phyloP scores from a whole-genome alignment of 352 stramenopile species.

The Aphanomyces invadans region DNA sequence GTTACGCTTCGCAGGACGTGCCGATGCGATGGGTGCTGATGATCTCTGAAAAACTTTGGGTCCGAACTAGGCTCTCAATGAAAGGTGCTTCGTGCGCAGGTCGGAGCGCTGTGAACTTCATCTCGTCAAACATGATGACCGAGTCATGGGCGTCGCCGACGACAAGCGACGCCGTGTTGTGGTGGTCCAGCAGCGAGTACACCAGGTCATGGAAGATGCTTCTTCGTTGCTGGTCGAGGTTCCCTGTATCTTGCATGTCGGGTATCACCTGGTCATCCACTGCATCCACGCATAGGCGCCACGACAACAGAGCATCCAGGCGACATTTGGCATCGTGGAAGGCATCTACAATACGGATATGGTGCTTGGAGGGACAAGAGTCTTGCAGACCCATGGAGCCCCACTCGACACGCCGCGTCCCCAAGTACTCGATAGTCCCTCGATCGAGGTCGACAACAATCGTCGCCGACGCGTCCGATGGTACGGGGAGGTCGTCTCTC shows the following conservation, averaged over 20 bases:
- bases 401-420: constrained; percentile 47
- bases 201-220: constrained; percentile 65
- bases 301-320: constrained; percentile 44
- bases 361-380: constrained; percentile 25
- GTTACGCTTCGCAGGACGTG: constrained; percentile 11
- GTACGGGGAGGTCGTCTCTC: constrained; percentile 48
- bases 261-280: constrained; percentile 27
- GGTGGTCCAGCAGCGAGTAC: constrained; percentile 45
- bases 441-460: constrained; percentile 67
- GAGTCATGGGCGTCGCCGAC: constrained; percentile 81
- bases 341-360: constrained; percentile 45
- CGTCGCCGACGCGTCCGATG: constrained; percentile 58
- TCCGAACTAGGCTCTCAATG: constrained; percentile 57
- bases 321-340: constrained; percentile 47
- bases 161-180: constrained; percentile 68
- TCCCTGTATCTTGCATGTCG: not conserved
- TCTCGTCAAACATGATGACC: constrained; percentile 83
- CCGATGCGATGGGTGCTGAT: constrained; percentile 70
- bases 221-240: constrained; percentile 31
- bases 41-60: constrained; percentile 81
- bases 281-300: constrained; percentile 34
- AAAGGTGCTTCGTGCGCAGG: constrained; percentile 46
- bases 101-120: constrained; percentile 62
- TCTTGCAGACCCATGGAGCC: constrained; percentile 44
- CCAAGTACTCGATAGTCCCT: constrained; percentile 61